phyloP scores from a whole-genome alignment of 306 rosid species.

The Carpinus fangiana region DNA sequence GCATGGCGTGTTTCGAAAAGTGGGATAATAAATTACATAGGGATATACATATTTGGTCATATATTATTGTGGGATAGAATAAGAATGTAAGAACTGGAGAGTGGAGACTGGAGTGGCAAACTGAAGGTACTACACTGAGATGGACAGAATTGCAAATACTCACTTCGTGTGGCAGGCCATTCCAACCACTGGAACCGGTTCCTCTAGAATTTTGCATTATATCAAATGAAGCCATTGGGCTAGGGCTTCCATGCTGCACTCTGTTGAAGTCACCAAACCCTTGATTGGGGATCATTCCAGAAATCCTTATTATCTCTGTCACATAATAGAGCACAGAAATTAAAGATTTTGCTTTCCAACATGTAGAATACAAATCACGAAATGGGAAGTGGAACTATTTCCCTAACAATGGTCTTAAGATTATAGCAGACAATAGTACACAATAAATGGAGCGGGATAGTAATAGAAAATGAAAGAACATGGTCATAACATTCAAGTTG shows the following conservation, averaged over 20 bases:
- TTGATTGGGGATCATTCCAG: constrained; percentile 47
- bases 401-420: background rate
- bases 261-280: constrained; percentile 44
- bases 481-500: no score
- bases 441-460: no score
- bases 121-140: background rate
- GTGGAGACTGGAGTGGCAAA: background rate
- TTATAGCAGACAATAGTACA: background rate
- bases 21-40: no score
- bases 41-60: background rate
- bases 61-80: constrained; percentile 3
- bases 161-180: constrained; percentile 50
- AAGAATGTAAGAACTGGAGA: constrained; percentile 8
- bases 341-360: constrained; percentile 18
- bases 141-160: constrained; percentile 16
- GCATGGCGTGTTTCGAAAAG: background rate
- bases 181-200: constrained; percentile 39
- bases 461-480: no score
- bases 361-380: background rate
- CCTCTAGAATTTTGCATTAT: constrained; percentile 21
- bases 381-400: background rate
- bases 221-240: constrained; percentile 43
- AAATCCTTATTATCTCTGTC: constrained; percentile 49
- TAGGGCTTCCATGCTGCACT: constrained; percentile 37
- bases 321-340: constrained; percentile 4